A percentile compares a stretch with the other conserved stretches of the same genome.
Evolutionary conservation across 768 basidiomycete species (phyloP).

Genomic region (Boletus huronensis): DNA sequence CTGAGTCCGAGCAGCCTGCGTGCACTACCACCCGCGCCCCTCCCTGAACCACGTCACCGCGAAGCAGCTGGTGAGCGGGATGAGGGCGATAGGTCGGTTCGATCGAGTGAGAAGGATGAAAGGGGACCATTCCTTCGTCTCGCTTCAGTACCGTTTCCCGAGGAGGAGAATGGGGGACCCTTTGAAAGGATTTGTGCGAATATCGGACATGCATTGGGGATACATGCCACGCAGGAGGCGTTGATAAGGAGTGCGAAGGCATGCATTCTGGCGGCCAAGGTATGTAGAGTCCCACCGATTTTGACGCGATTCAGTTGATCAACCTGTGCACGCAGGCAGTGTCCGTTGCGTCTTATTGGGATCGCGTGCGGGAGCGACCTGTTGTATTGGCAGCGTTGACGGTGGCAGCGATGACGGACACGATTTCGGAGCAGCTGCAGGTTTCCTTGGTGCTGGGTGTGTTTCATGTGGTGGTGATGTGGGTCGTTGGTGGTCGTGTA

Average conservation of each 20-base stretch:
- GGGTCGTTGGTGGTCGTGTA: conserved; percentile 1
- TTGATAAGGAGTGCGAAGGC: conserved; percentile 34
- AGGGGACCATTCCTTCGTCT: conserved; percentile 20
- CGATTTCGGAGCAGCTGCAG: conserved; percentile 39
- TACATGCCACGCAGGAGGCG: conserved; percentile 15
- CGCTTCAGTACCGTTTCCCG: conserved; percentile 2
- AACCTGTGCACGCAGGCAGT: conserved; percentile 16
- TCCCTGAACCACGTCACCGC: not conserved
- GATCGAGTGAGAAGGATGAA: conserved; percentile 1
- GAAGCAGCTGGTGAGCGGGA: conserved; percentile 3
- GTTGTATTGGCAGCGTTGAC: conserved; percentile 28
- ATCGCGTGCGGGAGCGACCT: conserved; percentile 24
- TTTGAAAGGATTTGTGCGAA: not conserved
- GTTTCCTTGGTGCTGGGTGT: conserved; percentile 37
- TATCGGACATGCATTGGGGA: conserved; percentile 2
- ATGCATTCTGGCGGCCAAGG: conserved; percentile 36
- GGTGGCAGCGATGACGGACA: conserved; percentile 43
- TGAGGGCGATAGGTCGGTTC: not conserved
- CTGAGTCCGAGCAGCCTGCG: conserved; percentile 6
- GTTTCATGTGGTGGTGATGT: conserved; percentile 37
- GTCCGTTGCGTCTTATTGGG: conserved; percentile 22
- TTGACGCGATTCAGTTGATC: not conserved
- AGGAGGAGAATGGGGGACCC: not conserved
- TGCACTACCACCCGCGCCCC: conserved; percentile 17
- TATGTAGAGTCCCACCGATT: conserved; percentile 9